Evolutionary conservation across 2,329 filamentous ascomycete genomes (phyloP).

Genomic region (Rhexocercosporidium sp.): DNA sequence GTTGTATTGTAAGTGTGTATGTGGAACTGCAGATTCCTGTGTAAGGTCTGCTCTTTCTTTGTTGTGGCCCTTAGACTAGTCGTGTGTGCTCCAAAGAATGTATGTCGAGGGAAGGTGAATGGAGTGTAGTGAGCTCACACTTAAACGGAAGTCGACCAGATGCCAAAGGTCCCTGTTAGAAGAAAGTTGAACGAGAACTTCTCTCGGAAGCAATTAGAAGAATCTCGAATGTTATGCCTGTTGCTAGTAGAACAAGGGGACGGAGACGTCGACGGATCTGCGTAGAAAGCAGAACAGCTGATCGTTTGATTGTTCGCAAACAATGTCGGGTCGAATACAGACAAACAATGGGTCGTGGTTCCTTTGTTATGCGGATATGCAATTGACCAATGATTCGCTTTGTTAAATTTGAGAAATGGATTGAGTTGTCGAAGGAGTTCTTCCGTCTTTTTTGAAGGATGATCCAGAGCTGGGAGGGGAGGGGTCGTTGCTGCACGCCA

Average conservation of each 20-base stretch:
- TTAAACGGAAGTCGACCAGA: background rate
- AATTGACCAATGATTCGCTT: constrained; percentile 32
- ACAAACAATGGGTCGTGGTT: constrained; percentile 10
- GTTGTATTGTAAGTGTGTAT: background rate
- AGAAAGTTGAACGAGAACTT: background rate
- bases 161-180: background rate
- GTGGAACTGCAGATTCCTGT: background rate
- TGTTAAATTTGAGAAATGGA: background rate
- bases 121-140: background rate
- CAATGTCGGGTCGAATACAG: background rate
- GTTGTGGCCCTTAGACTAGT: background rate
- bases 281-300: constrained; percentile 27
- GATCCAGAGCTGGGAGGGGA: constrained; percentile 9
- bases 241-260: background rate
- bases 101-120: constrained; percentile 5
- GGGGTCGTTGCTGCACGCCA: constrained; percentile 6
- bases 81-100: background rate
- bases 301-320: constrained; percentile 26
- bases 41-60: background rate
- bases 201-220: constrained; percentile 20
- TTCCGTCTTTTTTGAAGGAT: constrained; percentile 11
- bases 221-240: constrained; percentile 21
- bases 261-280: background rate
- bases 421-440: background rate
- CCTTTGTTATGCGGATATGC: constrained; percentile 8